phyloP scores from a whole-genome alignment of 257 asterid species.

The Solanum chiquidenum region DNA sequence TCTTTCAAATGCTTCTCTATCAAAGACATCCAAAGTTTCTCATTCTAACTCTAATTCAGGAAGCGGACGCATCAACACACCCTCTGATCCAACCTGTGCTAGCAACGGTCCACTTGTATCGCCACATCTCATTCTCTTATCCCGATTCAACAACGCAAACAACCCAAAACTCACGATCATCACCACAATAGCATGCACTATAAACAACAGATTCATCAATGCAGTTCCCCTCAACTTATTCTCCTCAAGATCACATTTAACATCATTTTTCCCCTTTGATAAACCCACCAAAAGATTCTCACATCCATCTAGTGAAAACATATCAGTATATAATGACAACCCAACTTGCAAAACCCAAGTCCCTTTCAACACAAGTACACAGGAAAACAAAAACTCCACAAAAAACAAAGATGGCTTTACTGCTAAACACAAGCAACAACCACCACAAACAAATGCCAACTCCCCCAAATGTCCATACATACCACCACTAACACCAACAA shows the following conservation, averaged over 20 bases:
- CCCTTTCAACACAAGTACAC: slow-evolving; percentile 60
- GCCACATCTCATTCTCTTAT: slow-evolving; percentile 28
- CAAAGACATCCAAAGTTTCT: slow-evolving; percentile 2
- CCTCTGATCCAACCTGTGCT: slow-evolving; percentile 37
- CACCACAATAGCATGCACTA: slow-evolving; percentile 34
- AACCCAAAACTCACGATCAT: slow-evolving; percentile 24
- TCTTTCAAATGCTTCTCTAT: not conserved
- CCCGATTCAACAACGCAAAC: slow-evolving; percentile 42
- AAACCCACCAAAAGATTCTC: slow-evolving; percentile 20
- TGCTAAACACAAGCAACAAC: slow-evolving; percentile 53
- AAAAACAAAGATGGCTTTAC: slow-evolving; percentile 45
- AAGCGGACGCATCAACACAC: slow-evolving; percentile 44
- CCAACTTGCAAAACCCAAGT: slow-evolving; percentile 85
- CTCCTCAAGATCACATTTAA: slow-evolving; percentile 63
- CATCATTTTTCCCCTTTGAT: slow-evolving; percentile 32
- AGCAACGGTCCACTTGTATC: slow-evolving; percentile 40
- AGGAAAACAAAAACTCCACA: slow-evolving; percentile 54
- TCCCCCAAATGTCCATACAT: slow-evolving; percentile 41
- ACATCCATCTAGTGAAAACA: slow-evolving; percentile 57
- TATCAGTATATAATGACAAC: slow-evolving; percentile 55
- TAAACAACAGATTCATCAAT: slow-evolving; percentile 44
- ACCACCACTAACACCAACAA: slow-evolving; percentile 46
- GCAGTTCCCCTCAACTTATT: slow-evolving; percentile 61
- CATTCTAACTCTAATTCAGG: slow-evolving; percentile 62
- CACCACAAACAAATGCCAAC: slow-evolving; percentile 40